Conservation (phyloP, 208 protist species). For the Wallacemonas sp. region DNA sequence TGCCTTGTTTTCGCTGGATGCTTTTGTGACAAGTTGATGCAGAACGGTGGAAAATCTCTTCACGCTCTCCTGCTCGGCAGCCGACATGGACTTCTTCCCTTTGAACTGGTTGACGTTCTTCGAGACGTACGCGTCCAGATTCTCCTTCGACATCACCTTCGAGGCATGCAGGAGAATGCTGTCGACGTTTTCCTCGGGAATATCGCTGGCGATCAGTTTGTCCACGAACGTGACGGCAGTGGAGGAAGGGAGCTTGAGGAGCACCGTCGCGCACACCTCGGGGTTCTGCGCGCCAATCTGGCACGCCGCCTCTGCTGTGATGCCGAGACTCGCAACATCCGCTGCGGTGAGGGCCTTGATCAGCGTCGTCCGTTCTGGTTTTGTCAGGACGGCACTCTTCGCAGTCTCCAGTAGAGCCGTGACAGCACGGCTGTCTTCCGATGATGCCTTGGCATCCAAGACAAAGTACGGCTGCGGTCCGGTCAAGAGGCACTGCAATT, state of each 20-base stretch:
- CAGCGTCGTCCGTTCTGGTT: conserved; percentile 41
- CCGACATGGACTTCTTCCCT: conserved; percentile 35
- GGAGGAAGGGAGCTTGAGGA: conserved; percentile 40
- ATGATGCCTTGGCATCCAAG: conserved; percentile 37
- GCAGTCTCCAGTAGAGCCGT: conserved; percentile 38
- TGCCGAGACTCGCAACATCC: conserved; percentile 40
- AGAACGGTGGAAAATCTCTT: conserved; percentile 57
- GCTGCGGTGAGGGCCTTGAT: conserved; percentile 36
- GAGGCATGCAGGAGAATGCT: conserved; percentile 50
- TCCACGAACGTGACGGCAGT: conserved; percentile 45
- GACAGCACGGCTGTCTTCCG: conserved; percentile 37
- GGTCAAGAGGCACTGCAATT: conserved; percentile 58
- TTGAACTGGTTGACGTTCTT: conserved; percentile 43
- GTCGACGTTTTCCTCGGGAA: conserved; percentile 44
- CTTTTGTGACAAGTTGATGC: conserved; percentile 59
- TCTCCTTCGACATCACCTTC: conserved; percentile 52
- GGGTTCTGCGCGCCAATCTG: conserved; percentile 55
- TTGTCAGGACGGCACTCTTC: conserved; percentile 28
- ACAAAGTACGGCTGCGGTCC: conserved; percentile 42
- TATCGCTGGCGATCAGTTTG: conserved; percentile 40
- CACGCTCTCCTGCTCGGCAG: conserved; percentile 36
- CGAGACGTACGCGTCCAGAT: conserved; percentile 51
- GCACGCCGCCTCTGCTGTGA: conserved; percentile 36
- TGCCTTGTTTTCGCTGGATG: conserved; percentile 69
- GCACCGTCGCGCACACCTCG: conserved; percentile 49